Conservation (phyloP, 768 basidiomycete genomes). For the Calocybe gangraenosa region DNA sequence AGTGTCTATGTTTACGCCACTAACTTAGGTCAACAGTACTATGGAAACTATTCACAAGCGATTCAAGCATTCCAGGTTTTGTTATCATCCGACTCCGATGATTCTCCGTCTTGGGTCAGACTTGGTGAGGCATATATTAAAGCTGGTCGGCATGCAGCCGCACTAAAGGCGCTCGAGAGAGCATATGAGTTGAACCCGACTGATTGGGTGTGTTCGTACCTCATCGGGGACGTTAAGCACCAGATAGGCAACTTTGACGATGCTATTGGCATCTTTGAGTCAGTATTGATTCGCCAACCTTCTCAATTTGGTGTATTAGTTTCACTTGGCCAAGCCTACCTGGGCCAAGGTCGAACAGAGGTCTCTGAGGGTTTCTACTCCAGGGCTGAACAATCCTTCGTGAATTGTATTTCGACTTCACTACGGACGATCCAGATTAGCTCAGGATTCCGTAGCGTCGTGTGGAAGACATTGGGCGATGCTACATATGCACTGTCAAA, state of each 20-base stretch:
- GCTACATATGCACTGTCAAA: constrained; percentile 63
- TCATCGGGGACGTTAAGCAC: constrained; percentile 81
- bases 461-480: constrained; percentile 86
- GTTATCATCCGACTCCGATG: constrained; percentile 71
- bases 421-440: constrained; percentile 44
- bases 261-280: constrained; percentile 65
- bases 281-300: constrained; percentile 51
- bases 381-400: constrained; percentile 72
- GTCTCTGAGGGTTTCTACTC: constrained; percentile 64
- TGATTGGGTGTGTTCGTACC: constrained; percentile 81
- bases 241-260: constrained; percentile 71
- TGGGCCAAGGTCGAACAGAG: constrained; percentile 69
- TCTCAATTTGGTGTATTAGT: constrained; percentile 69
- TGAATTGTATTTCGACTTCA: constrained; percentile 51
- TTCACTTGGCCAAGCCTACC: constrained; percentile 65
- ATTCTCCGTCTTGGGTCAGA: constrained; percentile 82
- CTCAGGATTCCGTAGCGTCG: constrained; percentile 62
- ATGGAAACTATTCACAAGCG: constrained; percentile 65
- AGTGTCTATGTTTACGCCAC: constrained; percentile 1
- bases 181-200: constrained; percentile 69
- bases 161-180: constrained; percentile 78
- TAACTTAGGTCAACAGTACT: constrained; percentile 40
- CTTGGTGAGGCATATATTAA: constrained; percentile 89
- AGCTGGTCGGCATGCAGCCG: constrained; percentile 85
- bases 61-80: constrained; percentile 86